Conservation (phyloP, 2,329 filamentous ascomycete species). For the Scolecobasidium constrictum region DNA sequence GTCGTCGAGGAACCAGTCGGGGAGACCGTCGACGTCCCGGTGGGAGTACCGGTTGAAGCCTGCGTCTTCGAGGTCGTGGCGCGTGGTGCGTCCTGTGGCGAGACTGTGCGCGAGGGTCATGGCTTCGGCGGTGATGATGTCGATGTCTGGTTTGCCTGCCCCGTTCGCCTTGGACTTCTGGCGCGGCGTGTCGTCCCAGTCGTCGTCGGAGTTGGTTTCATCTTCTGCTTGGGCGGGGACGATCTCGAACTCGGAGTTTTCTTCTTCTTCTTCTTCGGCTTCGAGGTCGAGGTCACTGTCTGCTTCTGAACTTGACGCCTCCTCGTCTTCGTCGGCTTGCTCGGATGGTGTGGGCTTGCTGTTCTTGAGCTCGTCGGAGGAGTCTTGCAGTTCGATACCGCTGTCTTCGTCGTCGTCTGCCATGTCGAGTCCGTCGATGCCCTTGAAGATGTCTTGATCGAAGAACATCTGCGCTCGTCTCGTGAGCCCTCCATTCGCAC, state of each 20-base stretch:
- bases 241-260: constrained; percentile 8
- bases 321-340: constrained; percentile 1
- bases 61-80: constrained; percentile 74
- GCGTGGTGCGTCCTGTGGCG: constrained; percentile 73
- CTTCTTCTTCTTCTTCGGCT: constrained; percentile 9
- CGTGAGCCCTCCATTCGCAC: constrained; percentile 52
- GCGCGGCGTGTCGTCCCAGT: constrained; percentile 17
- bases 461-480: constrained; percentile 84
- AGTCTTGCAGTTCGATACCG: constrained; percentile 20
- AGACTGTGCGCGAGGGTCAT: constrained; percentile 95
- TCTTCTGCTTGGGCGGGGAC: constrained; percentile 27
- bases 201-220: constrained; percentile 55
- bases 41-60: constrained; percentile 89
- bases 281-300: constrained; percentile 19
- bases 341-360: background rate
- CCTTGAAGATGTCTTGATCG: constrained; percentile 87
- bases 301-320: background rate
- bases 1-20: constrained; percentile 97
- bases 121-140: constrained; percentile 98
- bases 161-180: constrained; percentile 38
- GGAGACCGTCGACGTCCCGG: constrained; percentile 81
- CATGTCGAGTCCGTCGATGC: constrained; percentile 55
- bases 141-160: constrained; percentile 67
- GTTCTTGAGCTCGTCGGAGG: constrained; percentile 5
- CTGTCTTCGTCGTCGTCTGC: constrained; percentile 34